Evolutionary conservation across 2,329 filamentous ascomycete genomes (phyloP).

Genomic region (Aspergillus sp.): DNA sequence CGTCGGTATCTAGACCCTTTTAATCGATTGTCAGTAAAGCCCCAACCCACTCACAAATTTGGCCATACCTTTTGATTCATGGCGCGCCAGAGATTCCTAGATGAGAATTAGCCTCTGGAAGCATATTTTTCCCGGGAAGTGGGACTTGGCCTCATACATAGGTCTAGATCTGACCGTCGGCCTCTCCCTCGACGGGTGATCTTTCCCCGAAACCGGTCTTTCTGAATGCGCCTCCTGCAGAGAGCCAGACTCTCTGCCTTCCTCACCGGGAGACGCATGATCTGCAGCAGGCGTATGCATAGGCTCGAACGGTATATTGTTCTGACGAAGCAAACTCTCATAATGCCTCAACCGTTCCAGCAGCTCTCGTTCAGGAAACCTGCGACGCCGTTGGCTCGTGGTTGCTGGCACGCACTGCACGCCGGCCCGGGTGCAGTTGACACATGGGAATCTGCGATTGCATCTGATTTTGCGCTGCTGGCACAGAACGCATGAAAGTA

Average conservation of each 20-base stretch:
- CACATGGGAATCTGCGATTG: conserved; percentile 67
- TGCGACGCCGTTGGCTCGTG: conserved; percentile 52
- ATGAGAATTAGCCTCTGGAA: too few species aligned
- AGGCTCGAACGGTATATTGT: conserved; percentile 65
- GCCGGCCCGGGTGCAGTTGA: conserved; percentile 60
- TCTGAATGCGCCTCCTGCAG: too few species aligned
- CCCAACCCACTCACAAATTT: neutral
- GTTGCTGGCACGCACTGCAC: conserved; percentile 54
- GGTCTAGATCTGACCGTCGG: neutral
- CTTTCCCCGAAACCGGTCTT: neutral
- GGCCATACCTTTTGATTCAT: conserved; percentile 39
- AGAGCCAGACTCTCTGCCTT: neutral
- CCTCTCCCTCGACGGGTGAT: neutral
- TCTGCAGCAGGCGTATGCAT: conserved; percentile 41
- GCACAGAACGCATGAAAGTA: conserved; percentile 60
- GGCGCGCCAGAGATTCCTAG: conserved; percentile 39
- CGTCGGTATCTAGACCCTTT: conserved; percentile 7
- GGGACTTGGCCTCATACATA: conserved; percentile 8
- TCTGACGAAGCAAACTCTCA: conserved; percentile 60
- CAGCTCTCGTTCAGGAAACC: conserved; percentile 66
- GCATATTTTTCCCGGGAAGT: too few species aligned
- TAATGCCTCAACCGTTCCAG: conserved; percentile 66
- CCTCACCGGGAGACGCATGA: conserved; percentile 10
- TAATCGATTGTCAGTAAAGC: conserved; percentile 15
- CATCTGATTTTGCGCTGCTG: conserved; percentile 74